Base-by-base conservation (phyloP, 768 basidiomycete species). In the Flagelloscypha sp. region DNA sequence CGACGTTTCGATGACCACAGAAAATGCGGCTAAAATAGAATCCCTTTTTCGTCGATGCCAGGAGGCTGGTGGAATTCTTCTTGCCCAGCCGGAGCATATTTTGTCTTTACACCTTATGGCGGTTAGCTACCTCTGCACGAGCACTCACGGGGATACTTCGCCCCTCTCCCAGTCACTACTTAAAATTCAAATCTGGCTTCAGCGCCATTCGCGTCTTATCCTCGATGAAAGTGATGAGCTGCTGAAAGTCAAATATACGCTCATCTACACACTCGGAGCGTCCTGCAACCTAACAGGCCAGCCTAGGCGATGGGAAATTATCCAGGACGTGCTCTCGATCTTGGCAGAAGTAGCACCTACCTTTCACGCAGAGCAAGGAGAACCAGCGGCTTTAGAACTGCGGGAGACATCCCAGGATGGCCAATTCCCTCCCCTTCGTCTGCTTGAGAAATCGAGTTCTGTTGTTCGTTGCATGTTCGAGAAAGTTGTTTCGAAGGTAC, bases 1-100 rank as follows among this genome's bases (percentile, higher is more conserved):
- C 15, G 46, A 42, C 12, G 22, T 49, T 37, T 2, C 4, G n/a
- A 19, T 24, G 22, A 18, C 39, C 43, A 5, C 37, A 11, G 9
- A 10, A 9, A 9, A 31, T 3, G 19, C 15, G 10, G 22, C 27
- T 7, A 11, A 27, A 3, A 24, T 42, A 35, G 4, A 31, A 29
- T 30, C 9, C 25, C 13, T 27, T 9, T 27, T 9, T 27, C 9
- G 15, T 9, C 9, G 49, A 35, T 63, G 61, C 22, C 48, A 44
- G 38, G 18, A 24, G 1, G 37, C 42, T 3, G 46, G 50, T 1
- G 62, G 62, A 0, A 44, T 66, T 24, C 41, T 64, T 15, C 47
- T 63, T 1, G 21, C 49, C 7, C 64, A 63, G 16, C 64, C 62
- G 0, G 64, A 63, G 15, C 58, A 66, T 5, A 28, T 63, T 10